A percentile compares a stretch with the other conserved stretches of the same genome.
phyloP scores from a whole-genome alignment of 1,139 yeast genomes.

The Candida labiduridarum region DNA sequence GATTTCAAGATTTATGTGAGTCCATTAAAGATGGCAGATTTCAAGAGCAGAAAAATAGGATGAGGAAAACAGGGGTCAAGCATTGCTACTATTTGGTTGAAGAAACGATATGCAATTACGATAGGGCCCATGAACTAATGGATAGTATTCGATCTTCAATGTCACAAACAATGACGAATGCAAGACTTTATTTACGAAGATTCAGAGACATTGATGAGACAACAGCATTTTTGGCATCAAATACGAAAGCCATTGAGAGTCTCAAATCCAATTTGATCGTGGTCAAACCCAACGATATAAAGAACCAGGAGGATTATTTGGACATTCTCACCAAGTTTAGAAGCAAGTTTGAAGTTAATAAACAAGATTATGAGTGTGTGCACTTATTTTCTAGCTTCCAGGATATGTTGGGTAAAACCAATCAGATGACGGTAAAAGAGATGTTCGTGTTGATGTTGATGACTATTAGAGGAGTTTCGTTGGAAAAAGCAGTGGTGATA shows the following conservation, averaged over 20 bases:
- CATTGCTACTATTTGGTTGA: slow-evolving; percentile 83
- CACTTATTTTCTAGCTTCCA: slow-evolving; percentile 69
- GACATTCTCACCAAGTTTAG: slow-evolving; percentile 44
- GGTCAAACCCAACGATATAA: slow-evolving; percentile 51
- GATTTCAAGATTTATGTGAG: slow-evolving; percentile 79
- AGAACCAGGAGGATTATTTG: slow-evolving; percentile 55
- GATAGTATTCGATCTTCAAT: slow-evolving; percentile 79
- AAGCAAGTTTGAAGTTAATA: slow-evolving; percentile 35
- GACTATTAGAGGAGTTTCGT: slow-evolving; percentile 77
- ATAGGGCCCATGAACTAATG: slow-evolving; percentile 44
- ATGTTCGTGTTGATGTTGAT: slow-evolving; percentile 75
- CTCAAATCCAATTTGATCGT: slow-evolving; percentile 46
- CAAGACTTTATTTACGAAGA: slow-evolving; percentile 67
- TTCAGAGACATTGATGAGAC: slow-evolving; percentile 80
- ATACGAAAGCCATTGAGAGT: slow-evolving; percentile 54
- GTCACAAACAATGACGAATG: slow-evolving; percentile 67
- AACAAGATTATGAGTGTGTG: slow-evolving; percentile 48
- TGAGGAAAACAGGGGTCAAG: slow-evolving; percentile 66
- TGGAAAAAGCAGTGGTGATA: slow-evolving; percentile 81
- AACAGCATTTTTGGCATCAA: slow-evolving; percentile 56
- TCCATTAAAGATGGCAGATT: slow-evolving; percentile 90
- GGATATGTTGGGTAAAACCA: slow-evolving; percentile 69
- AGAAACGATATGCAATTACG: slow-evolving; percentile 47
- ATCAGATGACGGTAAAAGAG: slow-evolving; percentile 73
- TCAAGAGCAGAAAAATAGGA: slow-evolving; percentile 79